Base-by-base conservation (phyloP, 352 stramenopile species). In the Phytophthora tubulina region DNA sequence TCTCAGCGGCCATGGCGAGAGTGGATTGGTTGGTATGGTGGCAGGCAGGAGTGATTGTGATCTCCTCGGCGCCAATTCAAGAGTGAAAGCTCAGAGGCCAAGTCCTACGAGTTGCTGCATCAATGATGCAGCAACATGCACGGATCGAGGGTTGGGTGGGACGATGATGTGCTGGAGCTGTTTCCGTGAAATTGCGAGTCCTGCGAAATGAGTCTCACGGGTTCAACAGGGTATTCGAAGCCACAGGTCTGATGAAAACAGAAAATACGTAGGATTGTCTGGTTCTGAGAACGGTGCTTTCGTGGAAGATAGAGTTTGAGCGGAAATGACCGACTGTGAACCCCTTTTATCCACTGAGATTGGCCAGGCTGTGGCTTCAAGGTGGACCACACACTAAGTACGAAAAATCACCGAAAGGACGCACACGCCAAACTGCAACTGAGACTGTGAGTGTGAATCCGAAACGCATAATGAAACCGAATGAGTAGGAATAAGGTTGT, bases 351-450 rank as follows among this genome's bases (percentile, higher is more conserved):
- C 42, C 51, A 54, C 53, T 30, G 65, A 6, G 62, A 76, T 76
- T 65, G 57, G 54, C 54, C 54, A 38, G 38, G 42, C 36, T 62
- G 27, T 61, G 60, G 67, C 70, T 77, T 77, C 70, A 77, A 74
- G 66, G 71, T 79, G 72, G 72, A 79, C 72, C 52, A 46, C 39
- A 15, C 54, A n/a, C 49, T 67, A 75, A 75, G 55, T 72, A 32
- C 56, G 54, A 64, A 35, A 60, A 46, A 53, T 41, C 54, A 59
- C 11, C 36, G 66, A 75, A 75, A 75, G 45, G 71, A 4, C 60
- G 66, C 17, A 49, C 10, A 30, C 38, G 30, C 30, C 50, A 14
- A 46, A 59, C n/a, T 46, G 41, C 67, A 75, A 78, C 71, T 72
- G 72, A 73, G 60, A 78, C 55, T 17, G 11, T 58, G 62, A 65